phyloP scores from a whole-genome alignment of 495 filamentous ascomycete genomes.

The Penicillium soppii region DNA sequence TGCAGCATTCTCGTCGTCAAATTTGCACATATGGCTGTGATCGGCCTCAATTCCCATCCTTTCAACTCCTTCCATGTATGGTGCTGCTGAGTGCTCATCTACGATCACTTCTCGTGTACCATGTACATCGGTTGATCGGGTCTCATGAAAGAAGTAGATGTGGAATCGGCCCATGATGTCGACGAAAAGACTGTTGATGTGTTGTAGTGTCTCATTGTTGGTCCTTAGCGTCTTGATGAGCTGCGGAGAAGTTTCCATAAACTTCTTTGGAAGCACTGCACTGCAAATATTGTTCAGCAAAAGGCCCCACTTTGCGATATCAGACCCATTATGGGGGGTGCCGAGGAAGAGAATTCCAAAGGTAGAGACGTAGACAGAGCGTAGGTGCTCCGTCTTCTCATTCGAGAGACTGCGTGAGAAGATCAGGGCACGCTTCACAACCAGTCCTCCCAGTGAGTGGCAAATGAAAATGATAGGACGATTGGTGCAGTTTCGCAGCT shows the following conservation, averaged over 20 bases:
- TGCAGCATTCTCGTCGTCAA: slow-evolving; percentile 67
- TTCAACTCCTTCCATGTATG: slow-evolving; percentile 70
- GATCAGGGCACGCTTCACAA: slow-evolving; percentile 72
- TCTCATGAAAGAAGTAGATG: slow-evolving; percentile 73
- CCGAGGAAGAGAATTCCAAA: slow-evolving; percentile 85
- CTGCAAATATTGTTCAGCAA: slow-evolving; percentile 72
- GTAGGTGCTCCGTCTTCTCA: slow-evolving; percentile 67
- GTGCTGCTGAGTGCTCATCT: slow-evolving; percentile 72
- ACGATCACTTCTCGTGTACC: slow-evolving; percentile 65
- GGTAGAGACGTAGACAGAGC: slow-evolving; percentile 79
- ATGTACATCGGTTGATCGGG: slow-evolving; percentile 62
- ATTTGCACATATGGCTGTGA: slow-evolving; percentile 90
- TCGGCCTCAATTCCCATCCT: slow-evolving; percentile 77
- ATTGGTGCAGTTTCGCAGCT: slow-evolving; percentile 54
- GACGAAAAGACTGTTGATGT: slow-evolving; percentile 75
- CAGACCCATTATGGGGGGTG: slow-evolving; percentile 81
- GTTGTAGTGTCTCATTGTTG: slow-evolving; percentile 78
- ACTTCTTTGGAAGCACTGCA: slow-evolving; percentile 65
- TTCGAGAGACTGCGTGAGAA: slow-evolving; percentile 63
- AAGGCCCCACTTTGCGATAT: slow-evolving; percentile 73
- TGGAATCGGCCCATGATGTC: slow-evolving; percentile 71
- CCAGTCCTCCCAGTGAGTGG: slow-evolving; percentile 78
- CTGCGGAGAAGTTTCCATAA: slow-evolving; percentile 68
- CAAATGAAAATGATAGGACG: slow-evolving; percentile 83
- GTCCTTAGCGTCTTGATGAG: slow-evolving; percentile 70